Percentiles rank a stretch among this genome's conserved stretches.
Conservation (phyloP, 352 stramenopile genomes). For the Phytophthora brassicae region DNA sequence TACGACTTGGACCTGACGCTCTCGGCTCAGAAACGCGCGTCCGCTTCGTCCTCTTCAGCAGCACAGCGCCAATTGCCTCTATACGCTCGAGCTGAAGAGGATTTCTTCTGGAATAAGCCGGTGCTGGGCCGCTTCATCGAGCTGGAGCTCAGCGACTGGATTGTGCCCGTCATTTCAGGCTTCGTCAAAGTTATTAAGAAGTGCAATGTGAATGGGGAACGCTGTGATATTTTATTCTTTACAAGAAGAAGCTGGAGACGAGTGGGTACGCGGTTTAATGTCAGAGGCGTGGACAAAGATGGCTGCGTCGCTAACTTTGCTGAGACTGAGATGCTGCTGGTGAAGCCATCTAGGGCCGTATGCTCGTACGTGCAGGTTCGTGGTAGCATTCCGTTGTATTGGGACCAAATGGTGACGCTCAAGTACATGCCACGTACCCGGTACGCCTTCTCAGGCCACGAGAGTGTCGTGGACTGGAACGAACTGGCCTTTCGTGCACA, state of each 20-base stretch:
- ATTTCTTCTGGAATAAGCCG: constrained; percentile 94
- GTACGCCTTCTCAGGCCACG: constrained; percentile 51
- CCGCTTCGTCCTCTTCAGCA: constrained; percentile 17
- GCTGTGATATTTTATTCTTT: constrained; percentile 80
- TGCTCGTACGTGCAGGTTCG: constrained; percentile 87
- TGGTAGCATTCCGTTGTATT: constrained; percentile 95
- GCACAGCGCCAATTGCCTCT: constrained; percentile 28
- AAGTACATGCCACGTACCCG: constrained; percentile 93
- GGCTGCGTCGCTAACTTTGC: constrained; percentile 95
- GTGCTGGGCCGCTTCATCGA: constrained; percentile 55
- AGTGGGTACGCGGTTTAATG: constrained; percentile 91
- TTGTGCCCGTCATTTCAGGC: constrained; percentile 78
- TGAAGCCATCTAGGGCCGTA: constrained; percentile 40
- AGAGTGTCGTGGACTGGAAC: constrained; percentile 54
- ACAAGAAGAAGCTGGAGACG: constrained; percentile 75
- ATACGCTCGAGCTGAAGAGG: constrained; percentile 72
- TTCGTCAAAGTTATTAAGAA: constrained; percentile 63
- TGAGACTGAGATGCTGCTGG: constrained; percentile 92
- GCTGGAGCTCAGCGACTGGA: constrained; percentile 66
- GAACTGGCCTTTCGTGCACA: constrained; percentile 58
- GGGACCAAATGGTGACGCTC: constrained; percentile 85
- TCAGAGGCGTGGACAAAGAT: constrained; percentile 87
- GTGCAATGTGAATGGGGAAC: constrained; percentile 47
- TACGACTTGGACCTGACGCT: constrained; percentile 80
- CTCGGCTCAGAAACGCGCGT: constrained; percentile 63